Percentiles rank a stretch among this genome's conserved stretches.
These are phyloP conservation scores for Acanthamoeba lugdunensis DNA, from an alignment of 208 protist genomes.

Conservation along the genomic window DNA sequence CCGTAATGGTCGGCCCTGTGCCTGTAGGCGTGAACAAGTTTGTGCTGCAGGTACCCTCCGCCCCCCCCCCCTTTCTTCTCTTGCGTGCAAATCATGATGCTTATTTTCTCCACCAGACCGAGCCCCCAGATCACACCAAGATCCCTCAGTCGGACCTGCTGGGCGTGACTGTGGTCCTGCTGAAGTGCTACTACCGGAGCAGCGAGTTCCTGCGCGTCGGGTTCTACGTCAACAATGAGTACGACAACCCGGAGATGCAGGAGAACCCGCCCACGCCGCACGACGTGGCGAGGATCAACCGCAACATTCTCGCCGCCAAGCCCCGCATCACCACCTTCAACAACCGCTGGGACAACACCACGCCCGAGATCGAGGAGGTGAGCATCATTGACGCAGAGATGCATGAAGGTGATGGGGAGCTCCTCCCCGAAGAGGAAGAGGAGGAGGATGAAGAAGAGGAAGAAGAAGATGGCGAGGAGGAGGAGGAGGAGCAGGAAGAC, in stretches of 20 bases:
- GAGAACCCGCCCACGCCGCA: constrained; percentile 83
- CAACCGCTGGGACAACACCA: constrained; percentile 85
- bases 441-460: background rate
- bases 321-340: constrained; percentile 85
- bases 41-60: constrained; percentile 87
- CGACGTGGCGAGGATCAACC: constrained; percentile 78
- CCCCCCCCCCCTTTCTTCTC: background rate
- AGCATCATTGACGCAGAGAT: background rate
- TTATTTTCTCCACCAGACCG: constrained; percentile 83
- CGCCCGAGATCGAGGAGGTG: constrained; percentile 26
- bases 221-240: constrained; percentile 95
- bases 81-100: background rate
- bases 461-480: background rate
- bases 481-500: constrained; percentile 3
- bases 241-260: constrained; percentile 50
- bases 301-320: constrained; percentile 86
- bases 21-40: constrained; percentile 94
- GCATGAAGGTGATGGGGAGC: background rate
- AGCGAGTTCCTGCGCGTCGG: constrained; percentile 97
- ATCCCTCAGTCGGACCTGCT: constrained; percentile 94
- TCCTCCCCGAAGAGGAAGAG: background rate
- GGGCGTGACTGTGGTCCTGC: constrained; percentile 95
- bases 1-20: constrained; percentile 95
- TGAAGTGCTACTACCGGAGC: constrained; percentile 94
- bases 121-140: constrained; percentile 91